Conservation (phyloP, 169 alveolate species). For the Perkinsus marinus region DNA sequence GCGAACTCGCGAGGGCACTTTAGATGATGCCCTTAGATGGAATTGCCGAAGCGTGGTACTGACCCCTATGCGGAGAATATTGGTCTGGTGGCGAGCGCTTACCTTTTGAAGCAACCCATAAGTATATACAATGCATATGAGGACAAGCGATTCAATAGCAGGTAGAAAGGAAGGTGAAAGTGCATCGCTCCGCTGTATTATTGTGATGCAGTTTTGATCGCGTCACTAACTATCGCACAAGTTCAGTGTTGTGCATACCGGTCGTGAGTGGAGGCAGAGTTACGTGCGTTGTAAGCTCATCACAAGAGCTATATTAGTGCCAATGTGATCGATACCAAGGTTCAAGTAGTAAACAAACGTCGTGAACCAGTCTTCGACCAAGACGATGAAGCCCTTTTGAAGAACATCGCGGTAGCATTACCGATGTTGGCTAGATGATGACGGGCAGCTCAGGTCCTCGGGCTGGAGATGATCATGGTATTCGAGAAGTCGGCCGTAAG, state of each 20-base stretch:
- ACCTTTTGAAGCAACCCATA: neutral
- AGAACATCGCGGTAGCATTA: neutral
- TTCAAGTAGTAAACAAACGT: neutral
- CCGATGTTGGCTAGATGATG: neutral
- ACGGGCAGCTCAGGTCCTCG: neutral
- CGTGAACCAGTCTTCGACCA: neutral
- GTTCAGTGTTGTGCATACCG: neutral
- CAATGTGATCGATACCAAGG: neutral
- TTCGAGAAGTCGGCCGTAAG: neutral
- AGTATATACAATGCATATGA: neutral
- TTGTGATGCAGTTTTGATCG: neutral
- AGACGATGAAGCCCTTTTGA: neutral
- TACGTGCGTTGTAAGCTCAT: neutral
- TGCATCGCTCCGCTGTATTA: neutral
- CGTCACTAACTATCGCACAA: neutral
- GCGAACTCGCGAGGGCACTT: neutral
- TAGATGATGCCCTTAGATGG: neutral
- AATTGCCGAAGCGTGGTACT: neutral
- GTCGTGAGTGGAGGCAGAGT: neutral
- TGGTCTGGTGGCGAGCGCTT: neutral
- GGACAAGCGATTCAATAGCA: neutral
- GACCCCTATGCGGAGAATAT: neutral
- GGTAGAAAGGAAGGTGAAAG: neutral
- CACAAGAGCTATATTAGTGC: neutral
- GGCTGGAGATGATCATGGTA: neutral